Evolutionary conservation across 768 basidiomycete genomes (phyloP).

Genomic region (Trametes cubensis): DNA sequence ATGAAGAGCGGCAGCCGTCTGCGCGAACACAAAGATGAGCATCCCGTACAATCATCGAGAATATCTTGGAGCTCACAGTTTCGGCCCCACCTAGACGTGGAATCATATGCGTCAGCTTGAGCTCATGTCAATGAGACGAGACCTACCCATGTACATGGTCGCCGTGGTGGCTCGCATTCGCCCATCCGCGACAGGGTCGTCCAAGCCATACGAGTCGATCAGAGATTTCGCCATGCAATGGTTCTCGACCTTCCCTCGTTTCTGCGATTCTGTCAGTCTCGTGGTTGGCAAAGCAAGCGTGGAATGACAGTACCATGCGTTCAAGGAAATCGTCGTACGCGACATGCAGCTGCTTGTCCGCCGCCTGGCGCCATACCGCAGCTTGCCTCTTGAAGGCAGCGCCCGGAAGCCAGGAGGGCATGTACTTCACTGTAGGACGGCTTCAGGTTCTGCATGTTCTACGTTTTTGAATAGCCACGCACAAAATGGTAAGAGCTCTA

Average conservation of each 20-base stretch:
- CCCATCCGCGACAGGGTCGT: not conserved
- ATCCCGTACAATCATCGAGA: no score
- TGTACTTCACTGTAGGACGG: slow-evolving; percentile 23
- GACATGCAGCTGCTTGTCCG: slow-evolving; percentile 28
- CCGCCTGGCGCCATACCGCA: slow-evolving; percentile 20
- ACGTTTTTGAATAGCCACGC: not conserved
- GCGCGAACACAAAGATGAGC: not conserved
- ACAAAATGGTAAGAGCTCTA: slow-evolving; percentile 25
- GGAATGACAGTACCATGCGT: slow-evolving; percentile 3
- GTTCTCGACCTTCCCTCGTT: not conserved
- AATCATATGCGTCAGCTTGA: not conserved
- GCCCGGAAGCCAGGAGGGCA: slow-evolving; percentile 36
- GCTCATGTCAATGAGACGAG: no score
- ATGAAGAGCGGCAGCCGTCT: slow-evolving; percentile 55
- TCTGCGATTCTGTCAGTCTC: not conserved
- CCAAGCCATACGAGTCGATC: not conserved
- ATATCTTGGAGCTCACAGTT: not conserved
- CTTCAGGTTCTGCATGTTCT: not conserved
- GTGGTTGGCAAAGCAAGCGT: not conserved
- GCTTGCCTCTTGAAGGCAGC: slow-evolving; percentile 29
- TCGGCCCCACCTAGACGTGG: slow-evolving; percentile 8
- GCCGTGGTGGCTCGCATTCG: slow-evolving; percentile 6
- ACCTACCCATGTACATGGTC: slow-evolving; percentile 18
- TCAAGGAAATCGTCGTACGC: slow-evolving; percentile 25
- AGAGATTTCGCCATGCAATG: slow-evolving; percentile 12